Evolutionary conservation across 2,329 filamentous ascomycete genomes (phyloP).

Genomic region (Colletotrichum trifolii): DNA sequence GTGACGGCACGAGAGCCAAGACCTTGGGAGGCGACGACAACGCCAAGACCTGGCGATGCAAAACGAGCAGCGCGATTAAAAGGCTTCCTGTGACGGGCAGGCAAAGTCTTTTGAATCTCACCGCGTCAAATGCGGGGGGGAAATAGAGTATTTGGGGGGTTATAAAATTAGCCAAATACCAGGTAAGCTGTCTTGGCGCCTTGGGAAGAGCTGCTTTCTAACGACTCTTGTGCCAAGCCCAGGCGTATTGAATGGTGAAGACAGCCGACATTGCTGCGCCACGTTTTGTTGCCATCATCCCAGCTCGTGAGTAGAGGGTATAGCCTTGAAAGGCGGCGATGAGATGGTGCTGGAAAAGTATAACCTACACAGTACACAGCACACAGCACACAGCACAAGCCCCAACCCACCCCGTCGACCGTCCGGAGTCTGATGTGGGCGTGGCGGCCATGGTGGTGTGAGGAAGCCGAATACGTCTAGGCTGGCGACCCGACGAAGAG

Average conservation of each 20-base stretch:
- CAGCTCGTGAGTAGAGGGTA: not conserved
- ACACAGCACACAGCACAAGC: not conserved
- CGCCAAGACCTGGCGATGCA: constrained; percentile 26
- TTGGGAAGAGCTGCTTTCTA: too few relatives aligned
- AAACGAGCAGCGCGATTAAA: not conserved
- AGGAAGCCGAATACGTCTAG: not conserved
- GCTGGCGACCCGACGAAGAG: constrained; percentile 8
- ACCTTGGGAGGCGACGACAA: not conserved
- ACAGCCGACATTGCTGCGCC: constrained; percentile 18
- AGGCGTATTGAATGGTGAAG: too few relatives aligned
- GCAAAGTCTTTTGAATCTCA: constrained; percentile 12
- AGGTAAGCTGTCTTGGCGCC: constrained; percentile 17
- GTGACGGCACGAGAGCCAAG: constrained; percentile 11
- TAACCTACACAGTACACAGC: too few relatives aligned
- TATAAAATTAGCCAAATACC: constrained; percentile 24
- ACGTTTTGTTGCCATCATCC: constrained; percentile 13
- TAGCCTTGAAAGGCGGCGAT: not conserved
- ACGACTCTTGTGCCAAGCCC: too few relatives aligned
- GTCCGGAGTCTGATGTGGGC: constrained; percentile 3
- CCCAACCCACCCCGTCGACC: constrained; percentile 16
- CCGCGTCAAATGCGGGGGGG: constrained; percentile 19
- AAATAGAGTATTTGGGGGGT: constrained; percentile 7
- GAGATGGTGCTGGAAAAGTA: constrained; percentile 2
- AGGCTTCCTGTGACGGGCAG: constrained; percentile 13
- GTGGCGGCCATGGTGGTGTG: not conserved